Evolutionary conservation across 768 basidiomycete genomes (phyloP).

Genomic region (Lactarius vividus): DNA sequence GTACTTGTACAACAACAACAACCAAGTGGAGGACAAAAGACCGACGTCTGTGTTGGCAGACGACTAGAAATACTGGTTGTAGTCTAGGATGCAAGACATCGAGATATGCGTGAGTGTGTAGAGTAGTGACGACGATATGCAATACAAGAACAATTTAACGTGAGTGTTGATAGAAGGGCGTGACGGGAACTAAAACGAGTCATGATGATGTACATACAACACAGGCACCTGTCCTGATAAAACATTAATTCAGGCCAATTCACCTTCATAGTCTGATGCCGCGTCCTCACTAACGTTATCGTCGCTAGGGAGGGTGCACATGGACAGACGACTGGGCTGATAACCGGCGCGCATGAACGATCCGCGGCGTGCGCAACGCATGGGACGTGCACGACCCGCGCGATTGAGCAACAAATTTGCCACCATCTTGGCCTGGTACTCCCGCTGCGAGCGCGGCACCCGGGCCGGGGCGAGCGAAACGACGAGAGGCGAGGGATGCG

Average conservation of each 20-base stretch:
- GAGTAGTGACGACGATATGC: slow-evolving; percentile 15
- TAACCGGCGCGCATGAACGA: slow-evolving; percentile 19
- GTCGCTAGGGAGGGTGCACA: slow-evolving; percentile 8
- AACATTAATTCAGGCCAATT: slow-evolving; percentile 5
- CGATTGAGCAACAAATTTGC: slow-evolving; percentile 27
- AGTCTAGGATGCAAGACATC: slow-evolving; percentile 13
- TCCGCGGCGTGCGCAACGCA: slow-evolving; percentile 22
- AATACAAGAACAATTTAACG: slow-evolving; percentile 20
- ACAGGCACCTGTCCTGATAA: slow-evolving; percentile 24
- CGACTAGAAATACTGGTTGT: neutral
- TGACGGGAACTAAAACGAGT: slow-evolving; percentile 14
- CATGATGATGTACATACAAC: slow-evolving; percentile 22
- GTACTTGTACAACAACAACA: slow-evolving; percentile 11
- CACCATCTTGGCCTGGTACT: slow-evolving; percentile 26
- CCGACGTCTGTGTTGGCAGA: neutral
- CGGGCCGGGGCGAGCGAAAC: slow-evolving; percentile 18
- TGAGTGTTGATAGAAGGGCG: slow-evolving; percentile 3
- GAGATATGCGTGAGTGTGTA: slow-evolving; percentile 2
- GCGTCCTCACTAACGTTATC: neutral
- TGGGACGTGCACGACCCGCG: slow-evolving; percentile 20
- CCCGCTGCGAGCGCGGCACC: slow-evolving; percentile 21
- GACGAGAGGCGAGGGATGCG: slow-evolving; percentile 11
- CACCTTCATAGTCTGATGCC: neutral
- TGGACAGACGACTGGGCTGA: slow-evolving; percentile 24
- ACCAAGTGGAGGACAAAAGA: neutral